Conservation (phyloP, 371 early-diverging fungal genomes). For the Rhizopus microsporus region DNA sequence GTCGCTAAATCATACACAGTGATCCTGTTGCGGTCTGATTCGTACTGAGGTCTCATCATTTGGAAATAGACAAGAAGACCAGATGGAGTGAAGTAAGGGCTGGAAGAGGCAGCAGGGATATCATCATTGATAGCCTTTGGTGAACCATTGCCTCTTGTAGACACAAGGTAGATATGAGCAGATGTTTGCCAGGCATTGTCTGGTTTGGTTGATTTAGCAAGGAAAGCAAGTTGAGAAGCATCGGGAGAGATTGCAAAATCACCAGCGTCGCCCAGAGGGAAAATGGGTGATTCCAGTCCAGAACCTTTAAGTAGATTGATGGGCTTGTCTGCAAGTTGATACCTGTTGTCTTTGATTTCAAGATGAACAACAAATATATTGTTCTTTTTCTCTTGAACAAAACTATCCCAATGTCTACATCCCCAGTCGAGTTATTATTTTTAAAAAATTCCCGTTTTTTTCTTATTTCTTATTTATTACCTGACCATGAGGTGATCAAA, state of each 20-base stretch:
- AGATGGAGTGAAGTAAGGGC: conserved; percentile 65
- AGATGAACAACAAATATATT: conserved; percentile 58
- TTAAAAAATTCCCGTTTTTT: not conserved
- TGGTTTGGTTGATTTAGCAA: conserved; percentile 61
- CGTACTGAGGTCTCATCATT: conserved; percentile 73
- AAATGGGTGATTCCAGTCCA: conserved; percentile 56
- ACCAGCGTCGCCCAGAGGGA: conserved; percentile 62
- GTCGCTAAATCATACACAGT: conserved; percentile 57
- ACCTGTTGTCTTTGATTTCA: conserved; percentile 25
- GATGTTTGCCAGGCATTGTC: conserved; percentile 83
- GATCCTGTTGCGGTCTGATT: conserved; percentile 78
- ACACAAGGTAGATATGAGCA: conserved; percentile 67
- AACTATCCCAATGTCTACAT: conserved; percentile 70
- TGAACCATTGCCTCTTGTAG: conserved; percentile 42
- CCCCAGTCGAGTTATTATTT: not conserved
- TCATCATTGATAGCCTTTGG: conserved; percentile 59
- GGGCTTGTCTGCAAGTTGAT: conserved; percentile 36
- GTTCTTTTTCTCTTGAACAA: conserved; percentile 54
- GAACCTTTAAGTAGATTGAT: conserved; percentile 53
- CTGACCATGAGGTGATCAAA: conserved; percentile 68
- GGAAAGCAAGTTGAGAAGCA: conserved; percentile 69
- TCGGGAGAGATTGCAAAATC: conserved; percentile 68
- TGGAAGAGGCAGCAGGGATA: conserved; percentile 63
- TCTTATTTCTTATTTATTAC: conserved; percentile 16
- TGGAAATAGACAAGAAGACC: conserved; percentile 78